A percentile compares a stretch with the other conserved stretches of the same genome.
Conservation (phyloP, 495 filamentous ascomycete genomes). For the Astrothelium subdiscretum region DNA sequence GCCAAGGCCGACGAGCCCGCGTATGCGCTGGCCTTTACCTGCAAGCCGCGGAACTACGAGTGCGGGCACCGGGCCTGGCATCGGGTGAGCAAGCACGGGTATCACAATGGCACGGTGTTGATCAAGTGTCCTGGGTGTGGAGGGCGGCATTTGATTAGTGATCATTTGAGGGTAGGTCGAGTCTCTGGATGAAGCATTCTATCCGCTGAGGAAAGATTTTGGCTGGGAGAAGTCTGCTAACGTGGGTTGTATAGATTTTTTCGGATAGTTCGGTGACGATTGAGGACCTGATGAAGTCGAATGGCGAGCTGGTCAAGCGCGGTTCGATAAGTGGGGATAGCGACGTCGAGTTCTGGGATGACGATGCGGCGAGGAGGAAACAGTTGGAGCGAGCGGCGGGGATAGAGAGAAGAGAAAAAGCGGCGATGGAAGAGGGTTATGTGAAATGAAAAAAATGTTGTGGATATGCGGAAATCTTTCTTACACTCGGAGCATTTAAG, state of each 20-base stretch:
- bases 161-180: slow-evolving; percentile 56
- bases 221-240: neutral
- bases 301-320: slow-evolving; percentile 51
- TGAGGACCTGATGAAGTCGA: slow-evolving; percentile 58
- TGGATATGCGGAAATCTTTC: neutral
- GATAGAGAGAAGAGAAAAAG: neutral
- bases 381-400: neutral
- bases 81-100: slow-evolving; percentile 78
- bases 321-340: slow-evolving; percentile 36
- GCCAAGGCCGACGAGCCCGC: slow-evolving; percentile 42
- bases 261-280: slow-evolving; percentile 52
- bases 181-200: too few relatives aligned
- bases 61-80: slow-evolving; percentile 67
- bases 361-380: slow-evolving; percentile 12
- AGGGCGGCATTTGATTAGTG: slow-evolving; percentile 79
- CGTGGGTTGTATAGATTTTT: slow-evolving; percentile 44
- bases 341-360: slow-evolving; percentile 42
- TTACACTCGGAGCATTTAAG: neutral
- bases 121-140: slow-evolving; percentile 77
- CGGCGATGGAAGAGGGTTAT: neutral
- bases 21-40: slow-evolving; percentile 85
- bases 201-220: too few relatives aligned
- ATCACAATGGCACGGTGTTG: slow-evolving; percentile 76
- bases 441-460: neutral
- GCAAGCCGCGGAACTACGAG: slow-evolving; percentile 43